These are phyloP conservation scores for Tephrocybe rancida DNA, from an alignment of 768 basidiomycete genomes.

Conservation along the genomic window DNA sequence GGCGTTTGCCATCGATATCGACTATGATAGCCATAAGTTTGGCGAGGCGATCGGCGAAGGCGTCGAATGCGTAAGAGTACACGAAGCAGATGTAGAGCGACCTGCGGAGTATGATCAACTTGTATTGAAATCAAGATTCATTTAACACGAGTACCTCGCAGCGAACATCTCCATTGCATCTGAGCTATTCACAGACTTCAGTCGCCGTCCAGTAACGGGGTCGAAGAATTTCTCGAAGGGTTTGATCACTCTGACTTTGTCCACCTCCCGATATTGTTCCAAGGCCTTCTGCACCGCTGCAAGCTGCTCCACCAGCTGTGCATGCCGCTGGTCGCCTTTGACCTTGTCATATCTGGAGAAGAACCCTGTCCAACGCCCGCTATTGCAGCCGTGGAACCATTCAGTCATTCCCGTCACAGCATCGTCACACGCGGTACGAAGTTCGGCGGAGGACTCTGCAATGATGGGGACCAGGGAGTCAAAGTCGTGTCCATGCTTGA, in stretches of 20 bases:
- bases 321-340: slow-evolving; percentile 26
- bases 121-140: too few relatives aligned
- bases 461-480: slow-evolving; percentile 44
- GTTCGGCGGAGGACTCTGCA: slow-evolving; percentile 31
- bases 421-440: slow-evolving; percentile 34
- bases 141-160: slow-evolving; percentile 39
- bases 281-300: slow-evolving; percentile 27
- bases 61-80: slow-evolving; percentile 43
- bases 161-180: slow-evolving; percentile 36
- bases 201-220: slow-evolving; percentile 30
- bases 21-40: slow-evolving; percentile 32
- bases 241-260: slow-evolving; percentile 36
- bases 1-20: slow-evolving; percentile 36
- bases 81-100: slow-evolving; percentile 49
- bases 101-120: too few relatives aligned
- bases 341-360: slow-evolving; percentile 24
- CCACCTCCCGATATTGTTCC: slow-evolving; percentile 34
- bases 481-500: slow-evolving; percentile 42
- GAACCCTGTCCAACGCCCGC: slow-evolving; percentile 34
- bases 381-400: slow-evolving; percentile 41
- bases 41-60: slow-evolving; percentile 38
- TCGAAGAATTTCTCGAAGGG: slow-evolving; percentile 47
- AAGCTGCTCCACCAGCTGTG: slow-evolving; percentile 24
- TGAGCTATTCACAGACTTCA: slow-evolving; percentile 17
- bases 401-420: slow-evolving; percentile 22